Percentiles rank a stretch among this genome's conserved stretches.
Conservation (phyloP, 345 rosid genomes). For the Ailanthus altissimus region DNA sequence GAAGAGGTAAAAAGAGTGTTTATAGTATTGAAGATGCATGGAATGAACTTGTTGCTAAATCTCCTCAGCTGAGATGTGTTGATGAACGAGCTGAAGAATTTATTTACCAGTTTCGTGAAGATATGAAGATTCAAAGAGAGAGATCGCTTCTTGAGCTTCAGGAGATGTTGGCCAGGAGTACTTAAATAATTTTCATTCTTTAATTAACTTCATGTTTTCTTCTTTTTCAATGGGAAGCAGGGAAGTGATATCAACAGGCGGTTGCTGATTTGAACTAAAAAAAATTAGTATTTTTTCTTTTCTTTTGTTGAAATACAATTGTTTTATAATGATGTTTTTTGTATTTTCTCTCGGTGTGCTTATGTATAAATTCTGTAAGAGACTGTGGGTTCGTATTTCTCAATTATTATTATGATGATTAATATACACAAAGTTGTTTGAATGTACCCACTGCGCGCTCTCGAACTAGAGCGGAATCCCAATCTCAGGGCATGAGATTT, state of each 20-base stretch:
- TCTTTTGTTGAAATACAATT: background rate
- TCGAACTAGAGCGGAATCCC: background rate
- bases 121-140: conserved; percentile 65
- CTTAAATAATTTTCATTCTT: conserved; percentile 20
- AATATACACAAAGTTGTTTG: background rate
- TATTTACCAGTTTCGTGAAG: conserved; percentile 60
- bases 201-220: conserved; percentile 9
- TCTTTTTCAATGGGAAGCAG: conserved; percentile 9
- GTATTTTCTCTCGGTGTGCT: background rate
- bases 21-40: conserved; percentile 76
- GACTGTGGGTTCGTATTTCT: background rate
- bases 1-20: conserved; percentile 23
- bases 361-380: background rate
- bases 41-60: conserved; percentile 69
- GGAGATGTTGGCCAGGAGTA: conserved; percentile 71
- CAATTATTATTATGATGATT: background rate
- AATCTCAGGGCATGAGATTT: background rate
- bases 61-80: conserved; percentile 76
- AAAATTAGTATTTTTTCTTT: background rate
- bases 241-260: background rate
- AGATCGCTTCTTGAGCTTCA: conserved; percentile 58
- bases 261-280: background rate
- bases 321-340: background rate
- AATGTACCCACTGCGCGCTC: background rate
- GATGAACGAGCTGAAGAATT: conserved; percentile 90